These are phyloP conservation scores for Davidsoniella virescens DNA, from an alignment of 2,329 filamentous ascomycete genomes.

Conservation along the genomic window DNA sequence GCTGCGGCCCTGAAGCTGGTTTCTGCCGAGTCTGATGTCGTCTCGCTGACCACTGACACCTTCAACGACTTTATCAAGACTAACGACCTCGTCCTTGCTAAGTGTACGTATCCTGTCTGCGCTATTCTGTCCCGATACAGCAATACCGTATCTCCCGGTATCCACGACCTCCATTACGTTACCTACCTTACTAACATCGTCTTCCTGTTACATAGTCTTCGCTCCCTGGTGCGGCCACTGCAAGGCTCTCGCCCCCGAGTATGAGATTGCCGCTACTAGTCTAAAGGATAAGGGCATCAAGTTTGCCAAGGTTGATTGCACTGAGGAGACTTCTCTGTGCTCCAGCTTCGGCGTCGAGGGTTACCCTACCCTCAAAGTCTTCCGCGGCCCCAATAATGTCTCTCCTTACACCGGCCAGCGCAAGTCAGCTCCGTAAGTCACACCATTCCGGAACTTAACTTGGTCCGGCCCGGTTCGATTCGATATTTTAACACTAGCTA, in stretches of 20 bases:
- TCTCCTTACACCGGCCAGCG: conserved; percentile 75
- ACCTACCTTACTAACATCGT: conserved; percentile 21
- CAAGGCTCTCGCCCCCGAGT: conserved; percentile 91
- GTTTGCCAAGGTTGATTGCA: conserved; percentile 85
- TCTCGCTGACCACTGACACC: conserved; percentile 67
- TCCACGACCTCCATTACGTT: not conserved
- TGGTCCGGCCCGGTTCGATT: no score
- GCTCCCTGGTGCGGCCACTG: conserved; percentile 96
- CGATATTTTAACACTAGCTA: no score
- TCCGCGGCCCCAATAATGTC: conserved; percentile 74
- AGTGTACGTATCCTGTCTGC: conserved; percentile 47
- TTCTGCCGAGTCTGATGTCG: conserved; percentile 60
- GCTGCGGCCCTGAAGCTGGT: conserved; percentile 42
- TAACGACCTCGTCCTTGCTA: conserved; percentile 80
- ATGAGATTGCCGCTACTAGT: conserved; percentile 69
- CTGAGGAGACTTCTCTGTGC: conserved; percentile 84
- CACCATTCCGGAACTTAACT: not conserved
- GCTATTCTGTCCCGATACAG: not conserved
- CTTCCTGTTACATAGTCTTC: conserved; percentile 44
- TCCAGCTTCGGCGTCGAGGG: conserved; percentile 81
- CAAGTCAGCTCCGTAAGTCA: conserved; percentile 58
- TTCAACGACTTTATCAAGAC: conserved; percentile 76
- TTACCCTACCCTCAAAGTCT: conserved; percentile 97
- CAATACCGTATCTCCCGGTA: not conserved
- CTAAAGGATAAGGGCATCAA: conserved; percentile 80